These are phyloP conservation scores for Baorangia bicolor DNA, from an alignment of 768 basidiomycete species.

Conservation along the genomic window DNA sequence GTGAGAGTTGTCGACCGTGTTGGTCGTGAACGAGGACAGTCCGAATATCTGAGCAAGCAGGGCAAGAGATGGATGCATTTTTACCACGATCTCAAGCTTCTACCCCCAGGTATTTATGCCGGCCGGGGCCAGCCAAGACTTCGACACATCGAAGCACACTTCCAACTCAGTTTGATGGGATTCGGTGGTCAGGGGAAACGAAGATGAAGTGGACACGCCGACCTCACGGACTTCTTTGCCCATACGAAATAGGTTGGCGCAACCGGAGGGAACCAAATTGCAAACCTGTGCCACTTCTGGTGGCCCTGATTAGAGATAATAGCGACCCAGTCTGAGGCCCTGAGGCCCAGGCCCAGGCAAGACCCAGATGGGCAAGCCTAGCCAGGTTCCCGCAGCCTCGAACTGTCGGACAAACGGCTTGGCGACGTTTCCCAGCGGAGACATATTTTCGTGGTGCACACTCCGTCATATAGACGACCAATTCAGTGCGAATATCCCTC, in stretches of 20 bases:
- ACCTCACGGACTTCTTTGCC: not conserved
- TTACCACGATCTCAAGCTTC: not conserved
- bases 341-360: too few relatives aligned
- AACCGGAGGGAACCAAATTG: too few relatives aligned
- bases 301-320: too few relatives aligned
- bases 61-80: constrained; percentile 21
- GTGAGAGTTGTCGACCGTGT: constrained; percentile 19
- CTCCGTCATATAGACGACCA: too few relatives aligned
- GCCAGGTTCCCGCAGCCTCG: not conserved
- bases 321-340: too few relatives aligned
- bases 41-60: constrained; percentile 24
- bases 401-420: too few relatives aligned
- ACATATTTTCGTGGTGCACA: too few relatives aligned
- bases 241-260: not conserved
- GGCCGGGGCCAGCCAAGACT: not conserved
- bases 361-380: not conserved
- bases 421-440: not conserved
- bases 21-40: constrained; percentile 18
- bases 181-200: not conserved
- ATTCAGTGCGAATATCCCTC: too few relatives aligned
- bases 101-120: constrained; percentile 10
- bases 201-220: not conserved
- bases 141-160: not conserved
- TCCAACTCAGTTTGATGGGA: not conserved
- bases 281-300: not conserved